Conservation (phyloP, 495 filamentous ascomycete species). For the Hypoxylon trugodes region DNA sequence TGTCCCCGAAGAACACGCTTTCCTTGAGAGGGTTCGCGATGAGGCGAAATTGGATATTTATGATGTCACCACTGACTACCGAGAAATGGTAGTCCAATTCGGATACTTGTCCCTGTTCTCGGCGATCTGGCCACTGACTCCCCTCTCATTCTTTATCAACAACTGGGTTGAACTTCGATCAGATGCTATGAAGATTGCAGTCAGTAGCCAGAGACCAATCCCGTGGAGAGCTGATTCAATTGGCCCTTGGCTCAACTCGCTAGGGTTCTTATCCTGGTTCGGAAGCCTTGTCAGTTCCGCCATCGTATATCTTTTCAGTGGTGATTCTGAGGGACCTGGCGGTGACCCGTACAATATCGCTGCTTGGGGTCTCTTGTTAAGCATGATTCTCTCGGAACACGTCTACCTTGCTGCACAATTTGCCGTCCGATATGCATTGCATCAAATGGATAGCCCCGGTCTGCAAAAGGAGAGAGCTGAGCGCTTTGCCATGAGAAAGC, state of each 20-base stretch:
- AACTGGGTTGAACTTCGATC: constrained; percentile 96
- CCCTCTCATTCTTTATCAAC: constrained; percentile 89
- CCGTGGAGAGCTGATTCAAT: constrained; percentile 91
- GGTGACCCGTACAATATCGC: constrained; percentile 72
- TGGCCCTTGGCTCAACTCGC: constrained; percentile 88
- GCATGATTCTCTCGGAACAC: constrained; percentile 88
- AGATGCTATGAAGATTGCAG: constrained; percentile 93
- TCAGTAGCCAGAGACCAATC: constrained; percentile 86
- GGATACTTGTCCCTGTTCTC: constrained; percentile 95
- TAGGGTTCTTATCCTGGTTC: constrained; percentile 90
- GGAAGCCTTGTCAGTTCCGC: constrained; percentile 87
- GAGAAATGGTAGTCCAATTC: constrained; percentile 96
- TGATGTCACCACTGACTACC: constrained; percentile 85
- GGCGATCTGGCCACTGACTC: constrained; percentile 89
- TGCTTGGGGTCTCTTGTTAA: constrained; percentile 82
- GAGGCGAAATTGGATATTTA: constrained; percentile 89
- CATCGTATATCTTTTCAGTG: constrained; percentile 86
- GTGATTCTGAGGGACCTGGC: constrained; percentile 58
- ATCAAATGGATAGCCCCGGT: constrained; percentile 85
- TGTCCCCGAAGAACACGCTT: constrained; percentile 74
- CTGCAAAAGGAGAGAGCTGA: constrained; percentile 81
- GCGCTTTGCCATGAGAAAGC: constrained; percentile 75
- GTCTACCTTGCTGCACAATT: constrained; percentile 78
- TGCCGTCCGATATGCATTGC: constrained; percentile 71
- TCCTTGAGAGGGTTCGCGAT: constrained; percentile 80